Evolutionary conservation across 768 basidiomycete species (phyloP), one percentile per base, ranked within the genome.

Genomic region (Tricholoma sp.): DNA sequence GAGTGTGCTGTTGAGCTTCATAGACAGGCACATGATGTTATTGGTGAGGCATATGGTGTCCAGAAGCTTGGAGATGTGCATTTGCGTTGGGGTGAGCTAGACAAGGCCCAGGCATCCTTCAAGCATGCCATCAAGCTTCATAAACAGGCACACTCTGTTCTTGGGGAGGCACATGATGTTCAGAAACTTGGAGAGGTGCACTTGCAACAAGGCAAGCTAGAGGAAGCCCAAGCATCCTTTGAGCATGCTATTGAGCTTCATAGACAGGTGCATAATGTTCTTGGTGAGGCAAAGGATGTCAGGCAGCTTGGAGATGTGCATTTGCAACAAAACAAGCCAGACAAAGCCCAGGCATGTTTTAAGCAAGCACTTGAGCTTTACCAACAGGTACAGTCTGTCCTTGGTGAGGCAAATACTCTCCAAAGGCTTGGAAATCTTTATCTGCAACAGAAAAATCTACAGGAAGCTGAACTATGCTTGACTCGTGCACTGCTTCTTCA

Each of bases 401-500:
- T 61, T 3, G 63, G 63, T 2, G 61, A 64, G 31, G 65, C 65
- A 18, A 58, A 64, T 18, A 54, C 56, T 31, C 35, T 64, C 46
- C 51, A 59, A 3, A 50, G 49, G 11, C 57, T 66, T 5, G 65
- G 63, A 29, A 46, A 50, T 1, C 14, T 63, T 5, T 63, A 60
- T 27, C 58, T 47, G 24, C 46, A 19, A n/a, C 46, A 10, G 2
- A 4, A 5, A 24, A 24, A 24, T 22, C 46, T 47, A 7, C 52
- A 57, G 12, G 58, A 66, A 21, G 65, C 65, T 3, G 62, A 66
- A 29, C 45, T 22, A 27, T 64, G 57, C 14, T 63, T 66, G 14
- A 22, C 32, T 11, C 54, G 41, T 35, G 63, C 64, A 27, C 24
- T 27, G 2, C 24, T 27, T 27, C 24, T 27, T 27, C 24, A 27